Base-by-base conservation (phyloP, 495 filamentous ascomycete species). In the Penicillium paradoxum region DNA sequence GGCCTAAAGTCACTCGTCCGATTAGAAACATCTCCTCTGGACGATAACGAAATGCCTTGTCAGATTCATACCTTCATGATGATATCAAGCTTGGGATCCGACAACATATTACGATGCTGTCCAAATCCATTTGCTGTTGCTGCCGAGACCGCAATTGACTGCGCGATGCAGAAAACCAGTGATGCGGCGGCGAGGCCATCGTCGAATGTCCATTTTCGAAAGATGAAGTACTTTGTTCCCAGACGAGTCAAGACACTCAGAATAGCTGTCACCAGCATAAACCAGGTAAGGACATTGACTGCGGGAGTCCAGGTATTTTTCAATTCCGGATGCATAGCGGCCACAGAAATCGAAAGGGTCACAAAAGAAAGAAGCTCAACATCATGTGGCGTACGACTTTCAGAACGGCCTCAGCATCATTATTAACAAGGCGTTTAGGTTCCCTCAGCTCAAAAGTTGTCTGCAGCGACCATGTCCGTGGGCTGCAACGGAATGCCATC, bases 111-210 rank as follows among this genome's bases (percentile, higher is more conserved):
- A 6, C 53, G 40, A 44, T 62, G 61, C 38, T 60, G 41, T 18
- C 65, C 67, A 27, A 62, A 60, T 1, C 63, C 61, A 40, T 41
- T 49, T 6, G 51, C 57, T 24, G 61, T 51, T 2, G 54, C 63
- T n/a, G 65, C 19, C 1, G 61, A 65, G 18, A 67, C 43, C 0
- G 54, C 56, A 13, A 69, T 49, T 11, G 59, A 54, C 45, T 54
- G 54, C 6, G 53, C 71, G 32, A 71, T 66, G 40, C 66, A 70
- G 2, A 69, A 47, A 6, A 68, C 64, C 41, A 78, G 56, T 59
- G 42, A 62, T 69, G 68, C 49, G 67, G 46, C 19, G 65, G 67
- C 21, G 38, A 49, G 25, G 6, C 24, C 34, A 46, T 58, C 56
- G 37, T 58, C 56, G 14, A 55, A 2, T 1, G 46, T 51, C 13